Evolutionary conservation across 2,329 filamentous ascomycete genomes (phyloP), one percentile per base, ranked within the genome.

Genomic region (Emergomyces africanus): DNA sequence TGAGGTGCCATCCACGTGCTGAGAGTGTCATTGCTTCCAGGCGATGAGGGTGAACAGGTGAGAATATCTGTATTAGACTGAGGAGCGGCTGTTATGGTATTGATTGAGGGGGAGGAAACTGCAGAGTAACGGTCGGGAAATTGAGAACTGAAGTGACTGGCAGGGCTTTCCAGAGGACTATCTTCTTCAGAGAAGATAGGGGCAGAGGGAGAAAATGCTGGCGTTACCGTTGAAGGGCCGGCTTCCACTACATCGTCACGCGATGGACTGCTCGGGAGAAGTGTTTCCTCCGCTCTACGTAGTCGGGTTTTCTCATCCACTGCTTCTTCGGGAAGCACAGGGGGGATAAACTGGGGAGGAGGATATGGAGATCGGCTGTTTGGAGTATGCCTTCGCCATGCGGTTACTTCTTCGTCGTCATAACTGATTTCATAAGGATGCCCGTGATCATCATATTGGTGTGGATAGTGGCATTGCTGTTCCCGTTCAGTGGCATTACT

Each of bases 251-350:
- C 3, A 14, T 70, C 66, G 39, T 75, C 69, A 0, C 71, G 77
- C 14, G 87, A 81, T 15, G 89, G 91, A 66, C 85, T 85, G 67
- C 90, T 96, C 1, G 92, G 92, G 25, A 96, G 74, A 5, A 96
- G 75, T 53, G 85, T 82, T 64, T 86, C 82, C 73, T 96, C 91
- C 46, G 89, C 90, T 60, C 83, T 83, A 53, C 86, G 83, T 60
- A 94, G 75, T 54, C 86, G 84, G 61, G 95, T 86, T 72, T 96
- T 96, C 63, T 97, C 94, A 14, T 86, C 84, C 37, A 90, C 75
- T 4, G 76, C 79, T 61, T 81, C 81, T 59, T 89, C 84, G 69
- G 65, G 82, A 79, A 59, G 79, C 71, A 56, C 81, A 74, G 63
- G 77, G 5, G 63, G 60, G 25, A 61, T 57, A 30, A 60, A 60